A percentile compares a stretch with the other conserved stretches of the same genome.
These are phyloP conservation scores for Cercospora zeae-maydis DNA, from an alignment of 2,329 filamentous ascomycete genomes.

Conservation along the genomic window DNA sequence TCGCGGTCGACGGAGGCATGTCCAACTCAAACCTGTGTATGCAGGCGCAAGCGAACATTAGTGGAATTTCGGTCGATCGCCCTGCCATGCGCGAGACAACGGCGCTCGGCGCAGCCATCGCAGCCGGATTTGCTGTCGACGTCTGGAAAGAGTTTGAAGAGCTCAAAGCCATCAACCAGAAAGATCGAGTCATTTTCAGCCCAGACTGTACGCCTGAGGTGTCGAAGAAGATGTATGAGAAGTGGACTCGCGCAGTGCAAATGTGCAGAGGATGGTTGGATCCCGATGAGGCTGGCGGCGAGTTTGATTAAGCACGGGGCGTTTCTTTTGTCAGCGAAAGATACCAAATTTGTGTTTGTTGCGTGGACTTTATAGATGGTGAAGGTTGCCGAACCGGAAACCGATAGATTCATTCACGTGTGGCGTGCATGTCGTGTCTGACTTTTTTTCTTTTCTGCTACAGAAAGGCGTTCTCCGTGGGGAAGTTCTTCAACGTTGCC, in stretches of 20 bases:
- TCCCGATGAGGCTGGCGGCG: conserved; percentile 19
- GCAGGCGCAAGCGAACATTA: conserved; percentile 86
- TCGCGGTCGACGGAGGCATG: conserved; percentile 86
- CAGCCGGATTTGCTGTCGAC: conserved; percentile 75
- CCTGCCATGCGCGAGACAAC: conserved; percentile 90
- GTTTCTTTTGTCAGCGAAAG: neutral
- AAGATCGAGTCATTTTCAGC: conserved; percentile 65
- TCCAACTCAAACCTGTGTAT: conserved; percentile 85
- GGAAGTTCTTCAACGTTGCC: neutral
- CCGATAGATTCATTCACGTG: neutral
- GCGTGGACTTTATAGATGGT: neutral
- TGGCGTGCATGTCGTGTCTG: neutral
- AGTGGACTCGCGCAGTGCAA: conserved; percentile 72
- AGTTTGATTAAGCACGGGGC: conserved; percentile 1
- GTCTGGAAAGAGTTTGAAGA: conserved; percentile 75
- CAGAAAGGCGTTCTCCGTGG: neutral
- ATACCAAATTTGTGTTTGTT: conserved; percentile 2
- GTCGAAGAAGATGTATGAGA: conserved; percentile 61
- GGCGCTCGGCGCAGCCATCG: conserved; percentile 81
- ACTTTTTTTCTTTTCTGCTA: neutral
- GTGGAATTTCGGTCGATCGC: conserved; percentile 75
- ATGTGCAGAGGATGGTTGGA: conserved; percentile 67
- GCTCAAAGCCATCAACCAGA: conserved; percentile 67
- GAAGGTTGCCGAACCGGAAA: neutral
- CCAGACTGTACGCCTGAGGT: conserved; percentile 57